Evolutionary conservation across 2,329 filamentous ascomycete genomes (phyloP), one percentile per base, ranked within the genome.

Genomic region (Verticillium longisporum): DNA sequence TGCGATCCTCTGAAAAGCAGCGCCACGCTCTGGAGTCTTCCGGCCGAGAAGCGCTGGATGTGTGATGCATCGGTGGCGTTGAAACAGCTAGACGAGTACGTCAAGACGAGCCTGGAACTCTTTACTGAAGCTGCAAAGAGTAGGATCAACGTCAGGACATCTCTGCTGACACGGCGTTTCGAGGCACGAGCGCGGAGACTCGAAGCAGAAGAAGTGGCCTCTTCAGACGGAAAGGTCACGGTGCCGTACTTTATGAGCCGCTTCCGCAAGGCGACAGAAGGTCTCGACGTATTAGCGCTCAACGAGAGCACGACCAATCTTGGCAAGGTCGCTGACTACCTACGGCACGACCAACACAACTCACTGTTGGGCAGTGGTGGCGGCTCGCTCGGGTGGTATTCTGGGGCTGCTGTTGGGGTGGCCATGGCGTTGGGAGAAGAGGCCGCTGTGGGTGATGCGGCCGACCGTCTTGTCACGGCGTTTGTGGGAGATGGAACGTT

Each of bases 1-100:
- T 79, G 85, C 37, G 87, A 89, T 64, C 84, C 86, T 0, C 74
- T 89, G 38, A 89, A 89, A 66, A 78, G 82, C 65, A 78, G 82
- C 63, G 82, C 83, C 78, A 80, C 80, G 3, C 77, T 83, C 38
- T 83, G 81, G 71, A 83, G 82, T 67, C 75, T 83, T 61, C 74
- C 80, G 55, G 80, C 81, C 7, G 71, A 79, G 11, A 74, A 75
- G 38, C 70, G 81, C 26, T 83, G 80, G 67, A 74, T 76, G 58
- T 79, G 76, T 33, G 79, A 83, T 59, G 75, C 77, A 1, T 74
- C 74, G 63, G 78, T 78, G 1, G 74, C 69, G 2, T 60, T 75
- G 34, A 63, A 37, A 7, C 71, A 74, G 60, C 59, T 74, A 18
- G 62, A 66, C 37, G 26, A 61, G 26, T 58, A 54, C 31, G 32